phyloP scores from a whole-genome alignment of 2,329 filamentous ascomycete genomes.

The Ambrosiella cleistominuta region DNA sequence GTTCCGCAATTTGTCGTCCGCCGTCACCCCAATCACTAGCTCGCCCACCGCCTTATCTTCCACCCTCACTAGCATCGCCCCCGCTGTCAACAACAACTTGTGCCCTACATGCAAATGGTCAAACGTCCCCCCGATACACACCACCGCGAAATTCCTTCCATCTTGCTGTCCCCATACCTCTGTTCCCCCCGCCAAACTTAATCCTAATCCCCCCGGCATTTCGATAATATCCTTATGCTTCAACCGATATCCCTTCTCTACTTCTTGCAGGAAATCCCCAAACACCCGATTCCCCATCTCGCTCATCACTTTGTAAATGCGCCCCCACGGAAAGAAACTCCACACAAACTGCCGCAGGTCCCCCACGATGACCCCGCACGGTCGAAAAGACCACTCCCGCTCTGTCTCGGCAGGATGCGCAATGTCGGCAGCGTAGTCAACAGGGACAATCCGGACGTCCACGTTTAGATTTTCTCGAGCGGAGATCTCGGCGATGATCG shows the following conservation, averaged over 20 bases:
- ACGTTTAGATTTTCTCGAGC: slow-evolving; percentile 42
- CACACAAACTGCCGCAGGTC: slow-evolving; percentile 35
- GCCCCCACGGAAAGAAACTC: slow-evolving; percentile 41
- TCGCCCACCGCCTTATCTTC: slow-evolving; percentile 24
- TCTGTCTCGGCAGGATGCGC: slow-evolving; percentile 20
- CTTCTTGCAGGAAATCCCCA: slow-evolving; percentile 28
- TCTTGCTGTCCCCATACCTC: background rate
- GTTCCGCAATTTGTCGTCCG: slow-evolving; percentile 67
- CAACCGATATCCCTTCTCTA: slow-evolving; percentile 28
- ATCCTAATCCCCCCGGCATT: slow-evolving; percentile 32
- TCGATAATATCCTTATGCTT: slow-evolving; percentile 32
- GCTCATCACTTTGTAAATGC: slow-evolving; percentile 47
- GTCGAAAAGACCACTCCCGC: slow-evolving; percentile 22
- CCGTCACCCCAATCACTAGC: slow-evolving; percentile 74
- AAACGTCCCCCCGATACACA: slow-evolving; percentile 84
- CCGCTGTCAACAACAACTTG: slow-evolving; percentile 88
- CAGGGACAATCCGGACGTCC: slow-evolving; percentile 51
- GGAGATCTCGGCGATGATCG: slow-evolving; percentile 56
- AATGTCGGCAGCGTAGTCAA: slow-evolving; percentile 38
- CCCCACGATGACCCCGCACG: slow-evolving; percentile 29
- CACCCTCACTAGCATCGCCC: slow-evolving; percentile 45
- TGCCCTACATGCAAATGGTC: slow-evolving; percentile 91
- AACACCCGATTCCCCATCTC: slow-evolving; percentile 46
- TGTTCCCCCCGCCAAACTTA: background rate
- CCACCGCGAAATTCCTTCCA: slow-evolving; percentile 18